Evolutionary conservation across 768 basidiomycete species (phyloP).

Genomic region (Leccinum imitatum): DNA sequence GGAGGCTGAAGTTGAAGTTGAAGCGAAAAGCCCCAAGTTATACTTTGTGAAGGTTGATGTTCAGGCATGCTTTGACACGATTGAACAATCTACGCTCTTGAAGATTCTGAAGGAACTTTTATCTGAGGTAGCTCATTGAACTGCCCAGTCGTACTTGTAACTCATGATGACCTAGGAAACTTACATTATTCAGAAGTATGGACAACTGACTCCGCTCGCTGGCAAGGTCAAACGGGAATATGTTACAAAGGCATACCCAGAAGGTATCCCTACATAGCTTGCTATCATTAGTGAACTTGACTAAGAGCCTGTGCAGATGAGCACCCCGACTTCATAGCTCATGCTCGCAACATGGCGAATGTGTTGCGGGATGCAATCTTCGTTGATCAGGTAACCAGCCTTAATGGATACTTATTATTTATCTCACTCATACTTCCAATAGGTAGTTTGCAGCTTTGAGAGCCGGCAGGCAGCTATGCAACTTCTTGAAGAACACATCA

Average conservation of each 20-base stretch:
- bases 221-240: conserved; percentile 59
- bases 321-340: conserved; percentile 66
- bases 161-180: conserved; percentile 47
- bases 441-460: conserved; percentile 58
- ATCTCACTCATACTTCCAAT: neutral
- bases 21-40: conserved; percentile 64
- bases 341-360: conserved; percentile 66
- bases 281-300: neutral
- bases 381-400: conserved; percentile 69
- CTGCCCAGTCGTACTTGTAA: neutral
- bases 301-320: conserved; percentile 53
- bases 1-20: neutral
- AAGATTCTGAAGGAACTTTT: conserved; percentile 72
- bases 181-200: conserved; percentile 72
- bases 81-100: conserved; percentile 83
- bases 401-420: neutral
- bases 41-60: conserved; percentile 99
- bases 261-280: conserved; percentile 42
- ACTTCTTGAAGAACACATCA: conserved; percentile 87
- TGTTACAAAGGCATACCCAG: conserved; percentile 61
- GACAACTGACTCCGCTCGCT: conserved; percentile 55
- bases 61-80: conserved; percentile 94
- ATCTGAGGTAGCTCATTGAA: conserved; percentile 51
- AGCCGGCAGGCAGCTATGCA: conserved; percentile 57
- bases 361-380: conserved; percentile 76